Percentiles rank a stretch among this genome's conserved stretches.
These are phyloP conservation scores for Chlorella vulgaris DNA, from an alignment of 139 green algal species.

Conservation along the genomic window DNA sequence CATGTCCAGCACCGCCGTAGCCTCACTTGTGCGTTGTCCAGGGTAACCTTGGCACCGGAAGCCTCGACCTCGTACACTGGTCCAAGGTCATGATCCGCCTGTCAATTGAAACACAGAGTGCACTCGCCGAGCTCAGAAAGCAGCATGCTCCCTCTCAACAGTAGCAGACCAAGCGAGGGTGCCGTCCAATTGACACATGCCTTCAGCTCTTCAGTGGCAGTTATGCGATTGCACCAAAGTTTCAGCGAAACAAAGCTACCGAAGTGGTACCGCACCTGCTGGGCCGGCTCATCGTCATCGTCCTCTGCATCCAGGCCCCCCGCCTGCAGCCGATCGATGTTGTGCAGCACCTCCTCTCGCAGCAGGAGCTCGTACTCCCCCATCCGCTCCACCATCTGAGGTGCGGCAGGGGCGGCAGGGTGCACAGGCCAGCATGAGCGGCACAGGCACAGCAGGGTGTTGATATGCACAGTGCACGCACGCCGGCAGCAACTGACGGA, in stretches of 20 bases:
- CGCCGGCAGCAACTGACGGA: not conserved
- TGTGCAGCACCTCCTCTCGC: slow-evolving; percentile 35
- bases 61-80: slow-evolving; percentile 13
- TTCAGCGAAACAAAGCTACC: not conserved
- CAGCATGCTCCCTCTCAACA: not conserved
- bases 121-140: not conserved
- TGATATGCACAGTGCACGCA: not conserved
- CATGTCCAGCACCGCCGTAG: not conserved
- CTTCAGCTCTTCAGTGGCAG: no score
- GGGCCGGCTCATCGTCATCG: not conserved
- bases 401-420: no score
- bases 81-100: not conserved
- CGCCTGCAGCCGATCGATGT: slow-evolving; percentile 29
- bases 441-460: not conserved
- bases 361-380: slow-evolving; percentile 45
- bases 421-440: not conserved
- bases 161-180: no score
- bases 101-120: not conserved
- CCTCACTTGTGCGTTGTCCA: slow-evolving; percentile 18
- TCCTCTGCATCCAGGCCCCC: slow-evolving; percentile 11
- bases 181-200: no score
- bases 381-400: slow-evolving; percentile 34
- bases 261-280: no score
- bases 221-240: no score
- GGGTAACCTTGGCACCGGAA: slow-evolving; percentile 25